phyloP scores from a whole-genome alignment of 441 rosid genomes.

The Erodium trifolium region DNA sequence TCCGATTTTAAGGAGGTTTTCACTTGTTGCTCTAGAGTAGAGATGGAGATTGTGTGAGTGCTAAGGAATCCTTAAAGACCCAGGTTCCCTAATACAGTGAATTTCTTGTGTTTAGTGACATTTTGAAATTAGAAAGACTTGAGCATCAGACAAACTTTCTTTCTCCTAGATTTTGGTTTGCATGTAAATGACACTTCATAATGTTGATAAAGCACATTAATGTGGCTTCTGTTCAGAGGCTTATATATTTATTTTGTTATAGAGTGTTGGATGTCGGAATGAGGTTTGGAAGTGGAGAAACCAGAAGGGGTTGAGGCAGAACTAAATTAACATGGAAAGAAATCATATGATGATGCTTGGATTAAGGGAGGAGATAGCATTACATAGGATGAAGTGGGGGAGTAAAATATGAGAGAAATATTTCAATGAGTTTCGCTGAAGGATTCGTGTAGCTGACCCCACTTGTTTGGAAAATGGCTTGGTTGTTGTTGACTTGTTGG shows the following conservation, averaged over 20 bases:
- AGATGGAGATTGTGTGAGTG: neutral
- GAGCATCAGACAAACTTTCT: neutral
- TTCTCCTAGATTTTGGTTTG: conserved; percentile 6
- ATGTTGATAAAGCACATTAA: neutral
- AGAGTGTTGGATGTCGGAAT: neutral
- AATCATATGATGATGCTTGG: neutral
- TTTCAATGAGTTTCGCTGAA: neutral
- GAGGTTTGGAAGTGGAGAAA: neutral
- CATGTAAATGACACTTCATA: neutral
- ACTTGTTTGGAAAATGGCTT: neutral
- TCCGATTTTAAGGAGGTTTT: neutral
- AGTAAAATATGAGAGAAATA: neutral
- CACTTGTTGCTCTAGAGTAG: neutral
- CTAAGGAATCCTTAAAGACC: conserved; percentile 2
- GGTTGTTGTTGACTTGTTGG: neutral
- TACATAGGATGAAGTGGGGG: neutral
- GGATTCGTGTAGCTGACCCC: neutral
- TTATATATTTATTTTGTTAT: neutral
- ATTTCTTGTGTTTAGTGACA: neutral
- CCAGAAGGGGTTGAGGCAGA: neutral
- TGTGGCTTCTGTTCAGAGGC: neutral
- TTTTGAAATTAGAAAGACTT: neutral
- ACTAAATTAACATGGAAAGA: neutral
- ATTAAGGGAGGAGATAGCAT: neutral
- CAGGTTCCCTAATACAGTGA: neutral